Base-by-base conservation (phyloP, 106 monocot genomes). In the Apostasia ramifera region DNA sequence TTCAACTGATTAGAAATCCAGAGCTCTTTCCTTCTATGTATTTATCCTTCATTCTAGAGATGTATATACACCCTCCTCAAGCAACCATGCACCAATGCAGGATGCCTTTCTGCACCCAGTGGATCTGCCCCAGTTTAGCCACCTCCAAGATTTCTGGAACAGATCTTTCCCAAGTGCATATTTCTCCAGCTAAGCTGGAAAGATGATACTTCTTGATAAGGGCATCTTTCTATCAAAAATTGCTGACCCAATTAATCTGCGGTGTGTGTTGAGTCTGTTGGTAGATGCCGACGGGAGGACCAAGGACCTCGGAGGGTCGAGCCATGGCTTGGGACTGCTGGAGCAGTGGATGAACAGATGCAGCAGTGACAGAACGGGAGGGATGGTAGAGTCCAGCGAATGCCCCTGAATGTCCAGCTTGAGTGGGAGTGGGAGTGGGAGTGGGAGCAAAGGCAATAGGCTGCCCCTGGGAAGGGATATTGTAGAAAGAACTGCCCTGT, bases 221-320 rank as follows among this genome's bases (percentile, higher is more conserved):
- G 26, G 0, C 26, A 26, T 26, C 26, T 26, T 26, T 26, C 26
- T 26, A 26, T 78, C 79, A 81, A 63, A 76, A 88, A 71, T 77
- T 81, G 69, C 76, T 81, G 9, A 65, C 58, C 88, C 88, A 88
- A 60, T 81, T 88, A 8, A 88, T 63, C 54, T 77, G 81, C 43
- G 76, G 57, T 38, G 75, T 71, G 62, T 77, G 86, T n/a, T 84
- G 81, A 48, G 74, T 84, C 41, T 81, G 83, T 59, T 84, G 83
- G 55, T 72, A 68, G 1, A 66, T 70, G 44, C 78, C 81, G 14
- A 69, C 47, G 51, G 84, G 76, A 61, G 82, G 76, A 7, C 79
- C 81, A 42, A 75, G 73, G 75, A 86, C 80, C 71, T 90, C 90
- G 26, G 75, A 75, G 42, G 77, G 79, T 46, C 81, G 81, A 45